Evolutionary conservation across 768 basidiomycete genomes (phyloP), one percentile per base, ranked within the genome.

Genomic region (Phanerochaete sordida): DNA sequence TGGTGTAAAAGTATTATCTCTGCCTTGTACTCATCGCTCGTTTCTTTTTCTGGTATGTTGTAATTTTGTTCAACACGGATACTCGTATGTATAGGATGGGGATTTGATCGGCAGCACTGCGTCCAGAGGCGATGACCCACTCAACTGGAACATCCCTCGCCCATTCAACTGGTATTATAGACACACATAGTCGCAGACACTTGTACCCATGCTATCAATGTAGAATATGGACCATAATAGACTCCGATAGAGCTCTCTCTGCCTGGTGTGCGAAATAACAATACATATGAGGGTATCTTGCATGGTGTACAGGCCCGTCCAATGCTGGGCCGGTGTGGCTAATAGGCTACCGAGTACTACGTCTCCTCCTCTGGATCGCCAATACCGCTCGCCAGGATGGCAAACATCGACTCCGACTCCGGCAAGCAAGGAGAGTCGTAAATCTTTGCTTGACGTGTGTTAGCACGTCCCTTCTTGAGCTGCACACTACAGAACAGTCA

Each of bases 361-460:
- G 78, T 73, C 66, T 94, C 91, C 68, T 96, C 95, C 67, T 95
- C 93, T 1, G 95, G 95, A 69, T 98, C 96, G 5, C 91, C 92
- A 60, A 98, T 94, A 61, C 96, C 96, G 66, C 90, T 86, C 8
- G 85, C 76, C 56, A 93, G 87, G 74, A 98, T 98, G 33, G 95
- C 93, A 72, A 98, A 99, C 57, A 90, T 90, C 2, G 90, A 94
- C 71, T 98, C 96, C 65, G 91, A 93, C 73, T 99, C 97, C 11
- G 97, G 96, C 35, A 99, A 77, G 75, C 95, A 98, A 0, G 97
- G 97, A 3, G 94, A 96, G 77, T 99, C 97, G 67, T 97, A 96
- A 65, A 99, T 95, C 75, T 95, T 96, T 76, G 95, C 97, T 23
- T 92, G 86, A 58, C 97, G 90, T 51, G 91, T 94, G 62, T 91